phyloP scores from a whole-genome alignment of 176 grass and related monocot species.

The Zizania latifolia region DNA sequence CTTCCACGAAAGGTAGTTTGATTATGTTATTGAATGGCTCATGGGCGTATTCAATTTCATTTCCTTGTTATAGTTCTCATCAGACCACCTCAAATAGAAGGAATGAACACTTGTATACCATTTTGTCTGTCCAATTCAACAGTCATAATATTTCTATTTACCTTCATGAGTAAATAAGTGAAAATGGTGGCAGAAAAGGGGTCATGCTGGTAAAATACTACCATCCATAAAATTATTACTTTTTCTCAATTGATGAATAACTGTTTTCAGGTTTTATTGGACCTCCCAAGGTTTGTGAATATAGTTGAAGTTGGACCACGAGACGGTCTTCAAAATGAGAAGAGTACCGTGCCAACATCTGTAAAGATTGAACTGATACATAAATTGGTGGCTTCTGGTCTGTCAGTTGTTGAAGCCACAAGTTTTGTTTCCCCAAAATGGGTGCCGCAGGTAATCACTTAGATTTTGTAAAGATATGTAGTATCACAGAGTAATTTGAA shows the following conservation, averaged over 20 bases:
- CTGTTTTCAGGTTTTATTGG: conserved; percentile 48
- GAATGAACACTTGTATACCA: too few relatives aligned
- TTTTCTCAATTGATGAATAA: neutral
- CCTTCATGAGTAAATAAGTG: neutral
- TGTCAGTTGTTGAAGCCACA: conserved; percentile 71
- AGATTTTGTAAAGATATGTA: neutral
- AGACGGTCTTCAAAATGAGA: conserved; percentile 76
- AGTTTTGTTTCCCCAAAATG: conserved; percentile 92
- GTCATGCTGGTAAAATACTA: neutral
- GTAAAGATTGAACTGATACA: conserved; percentile 80
- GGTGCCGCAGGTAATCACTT: conserved; percentile 61
- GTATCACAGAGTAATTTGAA: neutral
- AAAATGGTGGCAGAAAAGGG: neutral
- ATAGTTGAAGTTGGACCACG: conserved; percentile 73
- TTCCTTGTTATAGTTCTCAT: neutral
- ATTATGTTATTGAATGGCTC: neutral
- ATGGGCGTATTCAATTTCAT: neutral
- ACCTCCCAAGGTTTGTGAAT: conserved; percentile 60
- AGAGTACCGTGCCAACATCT: conserved; percentile 41
- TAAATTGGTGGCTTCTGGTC: conserved; percentile 51
- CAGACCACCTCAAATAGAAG: neutral
- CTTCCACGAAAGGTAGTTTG: conserved; percentile 52
- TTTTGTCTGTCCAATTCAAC: neutral
- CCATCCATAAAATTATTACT: neutral
- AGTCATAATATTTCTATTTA: neutral